Base-by-base conservation (phyloP, 169 alveolate genomes). In the Plasmodium fragile region DNA sequence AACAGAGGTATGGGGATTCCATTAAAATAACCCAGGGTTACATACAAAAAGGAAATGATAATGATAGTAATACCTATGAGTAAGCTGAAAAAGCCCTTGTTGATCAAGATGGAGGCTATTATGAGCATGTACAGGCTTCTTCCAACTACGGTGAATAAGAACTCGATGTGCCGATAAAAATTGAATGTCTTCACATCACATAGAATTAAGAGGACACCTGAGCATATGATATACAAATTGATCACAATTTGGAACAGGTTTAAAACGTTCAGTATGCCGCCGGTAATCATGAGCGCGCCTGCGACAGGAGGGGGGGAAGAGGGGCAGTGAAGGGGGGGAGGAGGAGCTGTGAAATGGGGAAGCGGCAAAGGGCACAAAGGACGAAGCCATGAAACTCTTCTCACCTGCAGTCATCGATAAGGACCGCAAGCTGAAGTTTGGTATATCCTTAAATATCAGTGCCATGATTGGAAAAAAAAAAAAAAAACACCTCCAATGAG, bases 61-160 rank as follows among this genome's bases (percentile, higher is more conserved):
- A 84, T 84, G 22, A 84, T 16, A 8, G 55, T 16, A 49, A 84
- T 11, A 4, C 92, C 92, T 45, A 84, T 71, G 5, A 75, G 36
- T 49, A 73, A 16, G 65, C 59, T 84, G 36, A 84, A 73, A 2
- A 84, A 11, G 1, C 84, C 83, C 53, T 84, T 71, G 53, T 84
- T 45, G 34, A 84, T 84, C 43, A 84, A 16, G 22, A 84, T 75
- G 28, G 92, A 84, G 34, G 69, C 92, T 49, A 84, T 84, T 49
- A 84, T 84, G 53, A 75, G 84, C 18, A 84, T 84, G 77, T 22
- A 84, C 28, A 84, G 82, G 77, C 92, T 45, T 75, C 92, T 84
- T 3, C 92, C 92, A 73, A 84, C 53, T 73, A 84, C 84, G n/a
- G 93, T 84, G 69, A 84, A 84, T 84, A 84, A 73, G 43, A 84